Evolutionary conservation across 306 rosid genomes (phyloP).

Genomic region (Corylus heterophylla): DNA sequence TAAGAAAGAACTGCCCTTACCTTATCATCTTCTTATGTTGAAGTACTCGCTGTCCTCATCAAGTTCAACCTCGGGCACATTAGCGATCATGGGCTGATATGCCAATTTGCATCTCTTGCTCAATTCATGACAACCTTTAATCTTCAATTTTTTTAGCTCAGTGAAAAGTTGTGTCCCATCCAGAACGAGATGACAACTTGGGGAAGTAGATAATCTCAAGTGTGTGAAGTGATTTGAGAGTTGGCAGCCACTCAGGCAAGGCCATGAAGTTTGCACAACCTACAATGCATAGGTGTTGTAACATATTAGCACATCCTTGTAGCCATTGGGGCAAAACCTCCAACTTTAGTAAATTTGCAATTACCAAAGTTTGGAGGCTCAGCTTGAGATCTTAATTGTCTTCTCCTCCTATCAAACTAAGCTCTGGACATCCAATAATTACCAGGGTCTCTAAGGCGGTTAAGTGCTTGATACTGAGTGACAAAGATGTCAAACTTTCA

Average conservation of each 20-base stretch:
- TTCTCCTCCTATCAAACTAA: conserved; percentile 5
- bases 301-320: conserved; percentile 16
- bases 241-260: conserved; percentile 36
- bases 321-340: conserved; percentile 33
- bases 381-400: not conserved
- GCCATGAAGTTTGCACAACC: not conserved
- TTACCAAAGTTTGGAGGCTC: conserved; percentile 1
- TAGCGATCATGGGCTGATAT: not conserved
- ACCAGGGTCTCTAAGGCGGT: conserved; percentile 16
- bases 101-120: not conserved
- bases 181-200: conserved; percentile 20
- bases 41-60: too few relatives aligned
- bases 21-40: too few relatives aligned
- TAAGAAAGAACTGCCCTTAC: too few relatives aligned
- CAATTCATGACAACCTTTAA: not conserved
- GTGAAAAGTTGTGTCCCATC: not conserved
- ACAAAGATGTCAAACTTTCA: conserved; percentile 18
- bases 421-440: not conserved
- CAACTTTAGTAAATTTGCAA: not conserved
- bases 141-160: not conserved
- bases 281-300: not conserved
- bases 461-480: conserved; percentile 7
- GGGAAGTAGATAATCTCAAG: not conserved
- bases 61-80: not conserved
- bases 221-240: conserved; percentile 5